Conservation (phyloP, 2,329 filamentous ascomycete genomes). For the Pyrenophora teres region DNA sequence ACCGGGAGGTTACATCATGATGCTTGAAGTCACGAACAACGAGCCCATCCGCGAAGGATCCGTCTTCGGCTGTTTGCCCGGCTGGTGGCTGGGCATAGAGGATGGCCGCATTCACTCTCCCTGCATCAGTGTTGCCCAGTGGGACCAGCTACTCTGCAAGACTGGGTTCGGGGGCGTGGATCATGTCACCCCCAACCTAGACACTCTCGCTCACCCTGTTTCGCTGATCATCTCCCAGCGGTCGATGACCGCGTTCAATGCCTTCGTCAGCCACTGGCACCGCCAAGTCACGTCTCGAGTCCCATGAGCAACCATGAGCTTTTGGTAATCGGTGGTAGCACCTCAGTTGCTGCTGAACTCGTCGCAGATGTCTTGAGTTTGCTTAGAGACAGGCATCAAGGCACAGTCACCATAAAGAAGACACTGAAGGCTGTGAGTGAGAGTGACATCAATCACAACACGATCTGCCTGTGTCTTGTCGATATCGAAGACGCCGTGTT, state of each 20-base stretch:
- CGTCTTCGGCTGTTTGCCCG: too few relatives aligned
- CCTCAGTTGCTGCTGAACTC: background rate
- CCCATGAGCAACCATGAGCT: too few relatives aligned
- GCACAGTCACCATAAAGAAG: background rate
- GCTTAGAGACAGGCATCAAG: background rate
- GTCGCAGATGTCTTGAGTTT: background rate
- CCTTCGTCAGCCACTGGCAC: background rate
- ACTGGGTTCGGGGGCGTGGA: background rate
- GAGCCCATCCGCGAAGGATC: too few relatives aligned
- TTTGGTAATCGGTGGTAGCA: background rate
- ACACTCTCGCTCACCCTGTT: too few relatives aligned
- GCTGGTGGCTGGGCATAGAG: too few relatives aligned
- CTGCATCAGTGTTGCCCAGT: background rate
- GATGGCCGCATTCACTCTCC: background rate
- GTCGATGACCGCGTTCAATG: background rate
- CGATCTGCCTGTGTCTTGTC: too few relatives aligned
- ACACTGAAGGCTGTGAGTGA: background rate
- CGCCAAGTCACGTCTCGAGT: background rate
- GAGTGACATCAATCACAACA: background rate
- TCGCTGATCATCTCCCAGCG: background rate
- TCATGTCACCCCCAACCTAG: background rate
- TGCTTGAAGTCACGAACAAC: too few relatives aligned
- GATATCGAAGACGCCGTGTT: background rate
- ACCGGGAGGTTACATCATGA: too few relatives aligned
- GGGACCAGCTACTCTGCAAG: background rate